Evolutionary conservation across 2,329 filamentous ascomycete genomes (phyloP), one percentile per base, ranked within the genome.

Genomic region (Fusarium sp.): DNA sequence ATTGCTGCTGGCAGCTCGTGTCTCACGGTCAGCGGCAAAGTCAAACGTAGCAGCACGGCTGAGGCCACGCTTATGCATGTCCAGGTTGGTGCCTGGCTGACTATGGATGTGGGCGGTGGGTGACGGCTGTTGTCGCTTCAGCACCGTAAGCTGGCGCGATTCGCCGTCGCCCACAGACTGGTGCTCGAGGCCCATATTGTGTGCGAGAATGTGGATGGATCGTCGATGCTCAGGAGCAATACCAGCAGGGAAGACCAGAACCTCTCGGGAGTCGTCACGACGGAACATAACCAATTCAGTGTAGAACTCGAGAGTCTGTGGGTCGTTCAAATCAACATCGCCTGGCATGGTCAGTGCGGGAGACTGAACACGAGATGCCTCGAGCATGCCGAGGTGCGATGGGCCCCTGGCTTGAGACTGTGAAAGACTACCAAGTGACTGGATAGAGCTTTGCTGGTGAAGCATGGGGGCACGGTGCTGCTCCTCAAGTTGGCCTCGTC

Each of bases 11-110:
- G 91, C 91, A 38, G 85, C 85, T 26, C 88, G 84, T 28, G 93
- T 92, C 70, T 92, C 93, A 61, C 93, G 89, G 58, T 93, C 90
- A 72, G 95, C 93, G 74, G 94, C 95, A 82, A 98, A 98, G 82
- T 98, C 96, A 75, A 97, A 98, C 5, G 96, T 98, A n/a, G 96
- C 96, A 22, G 96, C 95, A 72, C 96, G 92, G 84, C 95, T 98
- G 41, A 99, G 86, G 9, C 92, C 93, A 69, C 96, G 93, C 75
- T 96, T 92, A 77, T 94, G 92, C 63, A 93, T 90, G 73, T 97
- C 94, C 57, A 91, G 86, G 28, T 90, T 90, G 66, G 93, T 91
- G 64, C 91, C 91, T 3, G 90, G 87, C 28, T 84, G 72, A 81
- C 86, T 78, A 86, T 91, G 86, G 85, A 91, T 82, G 77, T 87